Conservation (phyloP, 2,329 filamentous ascomycete genomes). For the Camillea tinctor region DNA sequence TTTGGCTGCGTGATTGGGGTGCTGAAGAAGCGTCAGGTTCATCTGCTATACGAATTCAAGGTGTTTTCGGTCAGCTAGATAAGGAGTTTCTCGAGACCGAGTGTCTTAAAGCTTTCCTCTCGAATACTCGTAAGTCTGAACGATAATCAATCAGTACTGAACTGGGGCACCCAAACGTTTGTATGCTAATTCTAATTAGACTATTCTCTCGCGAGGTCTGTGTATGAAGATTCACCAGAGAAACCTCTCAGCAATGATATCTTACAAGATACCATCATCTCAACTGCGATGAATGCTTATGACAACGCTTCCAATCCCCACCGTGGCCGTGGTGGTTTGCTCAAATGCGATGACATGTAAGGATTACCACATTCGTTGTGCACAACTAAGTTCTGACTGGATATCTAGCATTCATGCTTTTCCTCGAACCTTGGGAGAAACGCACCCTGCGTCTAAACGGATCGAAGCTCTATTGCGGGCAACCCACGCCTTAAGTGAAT, state of each 20-base stretch:
- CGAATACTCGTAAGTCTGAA: conserved; percentile 55
- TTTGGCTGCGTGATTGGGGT: conserved; percentile 76
- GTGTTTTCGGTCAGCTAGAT: conserved; percentile 60
- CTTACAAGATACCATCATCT: conserved; percentile 61
- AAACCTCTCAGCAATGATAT: conserved; percentile 47
- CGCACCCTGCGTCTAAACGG: conserved; percentile 50
- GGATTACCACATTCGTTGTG: conserved; percentile 26
- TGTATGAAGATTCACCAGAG: conserved; percentile 56
- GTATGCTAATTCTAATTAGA: conserved; percentile 40
- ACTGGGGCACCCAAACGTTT: neutral
- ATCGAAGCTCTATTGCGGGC: conserved; percentile 66
- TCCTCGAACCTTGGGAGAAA: conserved; percentile 53
- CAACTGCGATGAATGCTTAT: conserved; percentile 67
- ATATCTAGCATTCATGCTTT: conserved; percentile 60
- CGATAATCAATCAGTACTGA: neutral
- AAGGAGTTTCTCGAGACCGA: conserved; percentile 66
- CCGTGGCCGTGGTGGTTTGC: conserved; percentile 70
- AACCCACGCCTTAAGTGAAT: conserved; percentile 73
- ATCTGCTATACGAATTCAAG: conserved; percentile 36
- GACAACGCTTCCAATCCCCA: conserved; percentile 84
- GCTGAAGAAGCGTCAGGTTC: conserved; percentile 41
- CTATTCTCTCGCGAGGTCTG: conserved; percentile 60
- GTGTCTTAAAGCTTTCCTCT: conserved; percentile 66
- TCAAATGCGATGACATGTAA: conserved; percentile 74
- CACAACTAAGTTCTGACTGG: conserved; percentile 2